phyloP scores from a whole-genome alignment of 2,329 filamentous ascomycete species.

The Colletotrichum theobromicola region DNA sequence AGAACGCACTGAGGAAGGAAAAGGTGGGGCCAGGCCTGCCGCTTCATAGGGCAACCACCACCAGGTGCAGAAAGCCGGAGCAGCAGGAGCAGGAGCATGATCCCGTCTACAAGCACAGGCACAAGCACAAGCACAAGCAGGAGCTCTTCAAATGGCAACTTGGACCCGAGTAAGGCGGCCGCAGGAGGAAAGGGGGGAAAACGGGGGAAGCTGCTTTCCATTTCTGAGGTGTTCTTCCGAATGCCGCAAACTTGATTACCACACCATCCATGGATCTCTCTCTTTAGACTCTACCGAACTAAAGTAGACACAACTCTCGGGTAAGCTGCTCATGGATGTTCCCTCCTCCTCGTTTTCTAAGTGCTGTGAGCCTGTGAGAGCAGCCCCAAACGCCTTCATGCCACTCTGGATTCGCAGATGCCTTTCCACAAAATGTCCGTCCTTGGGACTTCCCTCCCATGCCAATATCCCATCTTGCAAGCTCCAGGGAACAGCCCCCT shows the following conservation, averaged over 20 bases:
- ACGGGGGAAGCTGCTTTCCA: background rate
- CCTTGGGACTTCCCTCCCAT: background rate
- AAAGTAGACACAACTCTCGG: background rate
- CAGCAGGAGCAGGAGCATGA: background rate
- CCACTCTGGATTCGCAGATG: background rate
- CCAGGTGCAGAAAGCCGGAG: background rate
- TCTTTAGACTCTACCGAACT: background rate
- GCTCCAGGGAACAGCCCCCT: background rate
- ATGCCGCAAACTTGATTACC: background rate
- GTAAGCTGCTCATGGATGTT: background rate
- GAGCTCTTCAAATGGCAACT: background rate
- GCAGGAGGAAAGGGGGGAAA: background rate
- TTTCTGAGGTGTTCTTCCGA: background rate
- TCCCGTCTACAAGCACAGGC: background rate
- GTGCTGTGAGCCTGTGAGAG: background rate
- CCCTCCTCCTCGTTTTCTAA: background rate
- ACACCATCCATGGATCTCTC: background rate
- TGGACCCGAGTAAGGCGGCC: background rate
- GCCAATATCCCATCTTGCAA: background rate
- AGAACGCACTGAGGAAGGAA: constrained; percentile 2
- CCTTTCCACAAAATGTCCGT: background rate
- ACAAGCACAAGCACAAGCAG: background rate
- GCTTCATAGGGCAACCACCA: background rate
- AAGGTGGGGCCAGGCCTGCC: background rate
- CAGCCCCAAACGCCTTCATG: background rate